Conservation (phyloP, 768 basidiomycete species). For the Dacryopinax spathularia region DNA sequence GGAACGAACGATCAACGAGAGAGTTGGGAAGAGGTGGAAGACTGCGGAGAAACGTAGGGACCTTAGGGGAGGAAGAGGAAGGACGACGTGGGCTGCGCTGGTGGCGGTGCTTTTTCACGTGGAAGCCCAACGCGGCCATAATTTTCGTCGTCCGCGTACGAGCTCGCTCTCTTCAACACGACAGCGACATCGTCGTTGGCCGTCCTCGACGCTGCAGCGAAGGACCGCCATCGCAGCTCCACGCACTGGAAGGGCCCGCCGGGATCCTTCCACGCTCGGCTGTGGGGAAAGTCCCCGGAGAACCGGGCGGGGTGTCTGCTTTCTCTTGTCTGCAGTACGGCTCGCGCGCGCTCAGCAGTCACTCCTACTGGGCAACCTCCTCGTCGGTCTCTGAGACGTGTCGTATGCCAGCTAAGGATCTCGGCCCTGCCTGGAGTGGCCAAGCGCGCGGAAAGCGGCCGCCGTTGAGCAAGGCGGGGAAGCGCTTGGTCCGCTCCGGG, state of each 20-base stretch:
- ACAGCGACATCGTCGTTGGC: background rate
- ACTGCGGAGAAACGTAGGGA: background rate
- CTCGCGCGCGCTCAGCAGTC: background rate
- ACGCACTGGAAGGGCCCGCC: background rate
- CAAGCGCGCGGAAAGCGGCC: background rate
- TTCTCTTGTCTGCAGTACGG: background rate
- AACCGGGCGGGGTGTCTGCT: background rate
- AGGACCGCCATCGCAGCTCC: background rate
- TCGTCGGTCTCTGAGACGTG: background rate
- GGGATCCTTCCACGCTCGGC: background rate
- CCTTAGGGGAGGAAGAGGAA: background rate
- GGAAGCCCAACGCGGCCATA: background rate
- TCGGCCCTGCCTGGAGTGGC: background rate
- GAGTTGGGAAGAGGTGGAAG: background rate
- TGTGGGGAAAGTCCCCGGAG: constrained; percentile 5
- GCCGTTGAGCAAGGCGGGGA: constrained; percentile 1
- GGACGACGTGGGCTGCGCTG: background rate
- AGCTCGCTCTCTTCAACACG: background rate
- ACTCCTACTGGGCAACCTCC: background rate
- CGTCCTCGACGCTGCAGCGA: constrained; percentile 1
- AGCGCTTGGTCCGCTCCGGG: background rate
- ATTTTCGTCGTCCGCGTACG: background rate
- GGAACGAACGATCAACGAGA: background rate
- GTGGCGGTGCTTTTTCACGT: background rate
- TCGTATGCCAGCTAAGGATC: background rate